Evolutionary conservation across 805 yeast genomes (phyloP).

Genomic region (Myxozyma vanderwaltii): DNA sequence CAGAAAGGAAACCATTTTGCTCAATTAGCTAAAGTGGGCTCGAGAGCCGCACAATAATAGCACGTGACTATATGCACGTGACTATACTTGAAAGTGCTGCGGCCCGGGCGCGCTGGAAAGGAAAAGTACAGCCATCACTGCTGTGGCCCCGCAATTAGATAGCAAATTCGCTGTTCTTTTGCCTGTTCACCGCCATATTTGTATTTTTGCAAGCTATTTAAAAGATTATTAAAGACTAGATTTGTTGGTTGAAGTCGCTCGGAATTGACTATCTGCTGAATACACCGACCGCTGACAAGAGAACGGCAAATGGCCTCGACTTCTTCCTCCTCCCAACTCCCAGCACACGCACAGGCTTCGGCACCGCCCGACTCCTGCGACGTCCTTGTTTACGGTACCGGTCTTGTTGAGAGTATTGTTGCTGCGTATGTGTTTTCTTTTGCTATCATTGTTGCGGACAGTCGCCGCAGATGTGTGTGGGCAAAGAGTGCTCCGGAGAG

Average conservation of each 20-base stretch:
- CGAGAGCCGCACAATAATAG: background rate
- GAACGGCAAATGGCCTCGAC: background rate
- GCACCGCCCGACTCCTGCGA: slow-evolving; percentile 62
- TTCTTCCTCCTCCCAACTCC: slow-evolving; percentile 1
- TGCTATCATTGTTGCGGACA: too few species aligned
- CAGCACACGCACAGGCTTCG: slow-evolving; percentile 39
- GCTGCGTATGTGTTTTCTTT: slow-evolving; percentile 58
- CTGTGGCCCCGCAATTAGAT: slow-evolving; percentile 8
- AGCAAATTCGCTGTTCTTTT: background rate
- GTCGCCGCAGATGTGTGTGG: too few species aligned
- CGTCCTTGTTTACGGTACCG: slow-evolving; percentile 90
- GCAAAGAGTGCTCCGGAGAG: too few species aligned
- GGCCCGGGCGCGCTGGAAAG: background rate
- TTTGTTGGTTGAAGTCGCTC: too few species aligned
- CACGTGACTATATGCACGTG: background rate
- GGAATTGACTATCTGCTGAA: background rate
- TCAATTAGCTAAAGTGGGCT: too few species aligned
- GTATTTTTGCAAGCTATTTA: too few species aligned
- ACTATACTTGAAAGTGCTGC: background rate
- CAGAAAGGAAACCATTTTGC: too few species aligned
- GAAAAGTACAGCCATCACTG: background rate
- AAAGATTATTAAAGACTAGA: too few species aligned
- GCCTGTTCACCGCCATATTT: background rate
- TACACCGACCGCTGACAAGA: too few species aligned
- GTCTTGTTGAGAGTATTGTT: slow-evolving; percentile 79